Evolutionary conservation across 2,329 filamentous ascomycete species (phyloP).

Genomic region (Camptophora hylomeconis): DNA sequence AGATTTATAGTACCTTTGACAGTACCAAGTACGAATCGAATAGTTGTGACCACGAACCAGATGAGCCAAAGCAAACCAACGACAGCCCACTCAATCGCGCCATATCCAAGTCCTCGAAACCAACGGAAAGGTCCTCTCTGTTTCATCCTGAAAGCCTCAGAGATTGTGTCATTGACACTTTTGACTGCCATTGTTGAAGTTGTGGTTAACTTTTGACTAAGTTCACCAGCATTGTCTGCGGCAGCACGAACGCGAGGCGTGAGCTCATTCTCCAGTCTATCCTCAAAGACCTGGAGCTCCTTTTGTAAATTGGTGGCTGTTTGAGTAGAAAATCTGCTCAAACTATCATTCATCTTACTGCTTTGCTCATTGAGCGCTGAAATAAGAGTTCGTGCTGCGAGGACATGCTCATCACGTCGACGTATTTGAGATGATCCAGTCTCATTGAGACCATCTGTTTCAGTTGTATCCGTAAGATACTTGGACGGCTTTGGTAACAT

Average conservation of each 20-base stretch:
- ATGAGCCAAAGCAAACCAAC: conserved; percentile 89
- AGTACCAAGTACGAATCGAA: conserved; percentile 51
- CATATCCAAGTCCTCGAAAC: conserved; percentile 63
- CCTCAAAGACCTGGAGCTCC: conserved; percentile 31
- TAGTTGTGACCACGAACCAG: conserved; percentile 75
- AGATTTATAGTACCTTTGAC: conserved; percentile 46
- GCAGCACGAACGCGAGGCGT: conserved; percentile 51
- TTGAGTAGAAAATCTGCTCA: conserved; percentile 23
- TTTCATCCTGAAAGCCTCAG: conserved; percentile 55
- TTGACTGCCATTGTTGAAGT: conserved; percentile 70
- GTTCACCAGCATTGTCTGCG: conserved; percentile 67
- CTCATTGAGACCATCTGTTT: too few relatives aligned
- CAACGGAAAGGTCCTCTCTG: conserved; percentile 55
- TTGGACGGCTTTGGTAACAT: too few relatives aligned
- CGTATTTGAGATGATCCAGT: too few relatives aligned
- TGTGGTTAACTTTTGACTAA: conserved; percentile 62
- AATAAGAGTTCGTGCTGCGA: conserved; percentile 40
- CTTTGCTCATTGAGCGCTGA: conserved; percentile 29
- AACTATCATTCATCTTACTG: conserved; percentile 33
- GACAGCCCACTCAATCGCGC: conserved; percentile 73
- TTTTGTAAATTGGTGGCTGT: conserved; percentile 32
- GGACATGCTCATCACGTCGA: conserved; percentile 38
- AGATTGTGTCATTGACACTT: conserved; percentile 63
- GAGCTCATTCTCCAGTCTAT: conserved; percentile 35
- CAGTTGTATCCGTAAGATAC: too few relatives aligned